These are phyloP conservation scores for Zoysia pacifica DNA, from an alignment of 176 grass and related monocot genomes.

Conservation along the genomic window DNA sequence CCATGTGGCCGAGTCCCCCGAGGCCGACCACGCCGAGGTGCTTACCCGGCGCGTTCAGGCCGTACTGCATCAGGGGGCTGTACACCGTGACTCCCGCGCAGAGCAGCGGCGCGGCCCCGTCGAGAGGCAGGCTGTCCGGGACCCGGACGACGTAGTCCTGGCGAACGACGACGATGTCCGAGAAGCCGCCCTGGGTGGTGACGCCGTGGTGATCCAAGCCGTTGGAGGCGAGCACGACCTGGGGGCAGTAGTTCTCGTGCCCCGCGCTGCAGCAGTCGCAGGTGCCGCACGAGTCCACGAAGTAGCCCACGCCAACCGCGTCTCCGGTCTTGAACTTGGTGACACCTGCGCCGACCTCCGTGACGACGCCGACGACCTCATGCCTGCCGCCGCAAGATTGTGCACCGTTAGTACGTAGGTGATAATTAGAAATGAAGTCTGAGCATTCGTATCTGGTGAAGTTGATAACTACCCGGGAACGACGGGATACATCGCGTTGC, in stretches of 20 bases:
- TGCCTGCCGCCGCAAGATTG: conserved; percentile 24
- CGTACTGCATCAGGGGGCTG: conserved; percentile 43
- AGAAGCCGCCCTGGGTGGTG: conserved; percentile 52
- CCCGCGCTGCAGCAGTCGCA: conserved; percentile 46
- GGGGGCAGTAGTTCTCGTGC: conserved; percentile 52
- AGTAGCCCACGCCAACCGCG: conserved; percentile 59
- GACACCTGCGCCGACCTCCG: conserved; percentile 39
- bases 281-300: conserved; percentile 40
- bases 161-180: conserved; percentile 35
- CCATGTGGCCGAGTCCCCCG: conserved; percentile 51
- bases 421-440: background rate
- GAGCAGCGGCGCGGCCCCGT: conserved; percentile 47
- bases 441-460: no score
- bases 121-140: conserved; percentile 34
- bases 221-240: conserved; percentile 45
- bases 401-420: background rate
- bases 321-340: conserved; percentile 51
- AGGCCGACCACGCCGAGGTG: conserved; percentile 57
- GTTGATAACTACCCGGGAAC: conserved; percentile 37
- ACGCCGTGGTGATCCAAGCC: conserved; percentile 21
- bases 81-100: conserved; percentile 58
- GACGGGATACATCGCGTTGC: conserved; percentile 60
- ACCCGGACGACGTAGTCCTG: conserved; percentile 39
- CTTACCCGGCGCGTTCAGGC: conserved; percentile 39
- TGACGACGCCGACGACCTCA: conserved; percentile 50